Evolutionary conservation across 2,329 filamentous ascomycete species (phyloP).

Genomic region (Penicillium rolfsii): DNA sequence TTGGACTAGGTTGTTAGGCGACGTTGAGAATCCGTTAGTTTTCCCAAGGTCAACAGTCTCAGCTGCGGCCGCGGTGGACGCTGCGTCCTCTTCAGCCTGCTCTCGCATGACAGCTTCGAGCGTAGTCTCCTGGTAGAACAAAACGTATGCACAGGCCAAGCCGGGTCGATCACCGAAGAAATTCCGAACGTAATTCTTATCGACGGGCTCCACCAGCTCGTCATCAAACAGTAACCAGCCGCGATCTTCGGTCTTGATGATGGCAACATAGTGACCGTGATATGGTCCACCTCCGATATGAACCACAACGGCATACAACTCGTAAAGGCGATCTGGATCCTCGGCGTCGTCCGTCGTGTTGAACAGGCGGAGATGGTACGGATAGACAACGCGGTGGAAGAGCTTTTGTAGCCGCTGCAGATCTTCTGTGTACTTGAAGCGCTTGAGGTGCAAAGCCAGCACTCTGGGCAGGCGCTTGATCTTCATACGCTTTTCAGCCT

Average conservation of each 20-base stretch:
- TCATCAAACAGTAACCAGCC: conserved; percentile 98
- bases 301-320: conserved; percentile 94
- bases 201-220: conserved; percentile 97
- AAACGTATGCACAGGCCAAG: conserved; percentile 90
- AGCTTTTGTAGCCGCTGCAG: conserved; percentile 91
- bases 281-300: conserved; percentile 97
- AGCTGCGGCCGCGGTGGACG: conserved; percentile 50
- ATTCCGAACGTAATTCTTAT: conserved; percentile 93
- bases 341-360: conserved; percentile 96
- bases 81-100: conserved; percentile 75
- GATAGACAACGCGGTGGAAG: conserved; percentile 95
- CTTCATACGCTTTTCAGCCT: conserved; percentile 99
- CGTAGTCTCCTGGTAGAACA: conserved; percentile 95
- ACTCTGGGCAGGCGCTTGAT: conserved; percentile 93
- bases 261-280: conserved; percentile 95
- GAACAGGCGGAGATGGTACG: conserved; percentile 93
- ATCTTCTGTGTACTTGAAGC: conserved; percentile 98
- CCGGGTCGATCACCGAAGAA: conserved; percentile 95
- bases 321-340: conserved; percentile 90
- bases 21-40: conserved; percentile 37
- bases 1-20: conserved; percentile 40
- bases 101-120: conserved; percentile 71
- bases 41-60: conserved; percentile 45
- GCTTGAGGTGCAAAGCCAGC: conserved; percentile 87
- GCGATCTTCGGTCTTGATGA: conserved; percentile 94